Evolutionary conservation across 2,329 filamentous ascomycete species (phyloP).

Genomic region (Ophiostoma angusticollis): DNA sequence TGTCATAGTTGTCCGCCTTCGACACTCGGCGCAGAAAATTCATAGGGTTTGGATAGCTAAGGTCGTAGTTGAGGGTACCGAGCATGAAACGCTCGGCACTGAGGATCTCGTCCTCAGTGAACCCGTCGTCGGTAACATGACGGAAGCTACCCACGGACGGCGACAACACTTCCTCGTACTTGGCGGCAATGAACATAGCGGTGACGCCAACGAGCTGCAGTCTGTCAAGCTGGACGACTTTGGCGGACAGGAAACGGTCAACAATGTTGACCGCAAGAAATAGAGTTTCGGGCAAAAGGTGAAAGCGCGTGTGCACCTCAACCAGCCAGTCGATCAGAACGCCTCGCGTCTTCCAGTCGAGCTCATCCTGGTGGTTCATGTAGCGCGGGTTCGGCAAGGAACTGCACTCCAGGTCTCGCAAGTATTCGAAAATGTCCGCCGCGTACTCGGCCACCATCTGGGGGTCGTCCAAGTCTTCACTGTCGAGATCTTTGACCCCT

Average conservation of each 20-base stretch:
- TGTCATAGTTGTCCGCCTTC: constrained; percentile 98
- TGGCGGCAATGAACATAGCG: constrained; percentile 98
- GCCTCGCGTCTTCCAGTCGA: constrained; percentile 97
- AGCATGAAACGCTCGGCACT: constrained; percentile 95
- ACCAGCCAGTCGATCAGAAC: constrained; percentile 98
- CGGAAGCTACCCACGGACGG: constrained; percentile 96
- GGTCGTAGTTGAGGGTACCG: constrained; percentile 81
- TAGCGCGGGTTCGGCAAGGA: constrained; percentile 79
- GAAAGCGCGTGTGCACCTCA: constrained; percentile 94
- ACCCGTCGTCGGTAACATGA: constrained; percentile 92
- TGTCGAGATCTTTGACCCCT: constrained; percentile 56
- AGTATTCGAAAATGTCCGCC: constrained; percentile 92
- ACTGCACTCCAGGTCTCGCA: constrained; percentile 72
- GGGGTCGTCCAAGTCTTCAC: constrained; percentile 82
- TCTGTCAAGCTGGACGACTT: constrained; percentile 90
- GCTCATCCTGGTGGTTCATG: constrained; percentile 85
- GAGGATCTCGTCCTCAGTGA: constrained; percentile 87
- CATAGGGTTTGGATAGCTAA: constrained; percentile 99
- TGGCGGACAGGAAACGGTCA: constrained; percentile 89
- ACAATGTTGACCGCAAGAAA: constrained; percentile 98
- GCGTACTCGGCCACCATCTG: constrained; percentile 98
- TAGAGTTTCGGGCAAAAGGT: constrained; percentile 86
- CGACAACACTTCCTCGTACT: constrained; percentile 96
- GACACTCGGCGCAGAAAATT: constrained; percentile 98
- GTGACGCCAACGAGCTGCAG: constrained; percentile 95